Conservation (phyloP, 352 stramenopile genomes). For the Phytophthora podocarpi region DNA sequence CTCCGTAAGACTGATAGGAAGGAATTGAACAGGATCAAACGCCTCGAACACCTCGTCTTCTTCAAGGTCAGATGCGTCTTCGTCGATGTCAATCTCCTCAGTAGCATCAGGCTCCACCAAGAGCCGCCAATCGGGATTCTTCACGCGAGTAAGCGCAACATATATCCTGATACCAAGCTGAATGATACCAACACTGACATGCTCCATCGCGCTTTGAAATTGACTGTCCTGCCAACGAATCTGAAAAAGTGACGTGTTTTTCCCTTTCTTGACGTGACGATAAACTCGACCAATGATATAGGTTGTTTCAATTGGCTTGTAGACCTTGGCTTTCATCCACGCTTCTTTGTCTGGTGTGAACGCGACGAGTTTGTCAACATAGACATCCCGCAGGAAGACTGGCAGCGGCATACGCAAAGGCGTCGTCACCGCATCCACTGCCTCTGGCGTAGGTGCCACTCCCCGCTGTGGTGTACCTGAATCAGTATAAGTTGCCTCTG, state of each 20-base stretch:
- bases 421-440: no score
- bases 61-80: not conserved
- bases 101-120: not conserved
- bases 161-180: constrained; percentile 2
- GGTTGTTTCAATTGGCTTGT: not conserved
- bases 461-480: no score
- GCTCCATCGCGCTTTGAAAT: constrained; percentile 3
- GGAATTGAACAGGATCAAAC: not conserved
- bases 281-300: constrained; percentile 5
- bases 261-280: constrained; percentile 4
- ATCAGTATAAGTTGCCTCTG: no score
- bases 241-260: not conserved
- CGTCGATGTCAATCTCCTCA: not conserved
- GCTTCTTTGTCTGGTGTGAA: not conserved
- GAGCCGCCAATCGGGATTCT: not conserved
- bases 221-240: constrained; percentile 13
- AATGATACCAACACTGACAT: no score
- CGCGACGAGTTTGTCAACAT: not conserved
- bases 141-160: not conserved
- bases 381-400: not conserved
- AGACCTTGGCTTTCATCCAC: constrained; percentile 6
- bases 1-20: not conserved
- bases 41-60: not conserved
- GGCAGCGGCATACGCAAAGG: no score
- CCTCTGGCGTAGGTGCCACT: no score